Base-by-base conservation (phyloP, 2,329 filamentous ascomycete species). In the Sarocladium kiliense region DNA sequence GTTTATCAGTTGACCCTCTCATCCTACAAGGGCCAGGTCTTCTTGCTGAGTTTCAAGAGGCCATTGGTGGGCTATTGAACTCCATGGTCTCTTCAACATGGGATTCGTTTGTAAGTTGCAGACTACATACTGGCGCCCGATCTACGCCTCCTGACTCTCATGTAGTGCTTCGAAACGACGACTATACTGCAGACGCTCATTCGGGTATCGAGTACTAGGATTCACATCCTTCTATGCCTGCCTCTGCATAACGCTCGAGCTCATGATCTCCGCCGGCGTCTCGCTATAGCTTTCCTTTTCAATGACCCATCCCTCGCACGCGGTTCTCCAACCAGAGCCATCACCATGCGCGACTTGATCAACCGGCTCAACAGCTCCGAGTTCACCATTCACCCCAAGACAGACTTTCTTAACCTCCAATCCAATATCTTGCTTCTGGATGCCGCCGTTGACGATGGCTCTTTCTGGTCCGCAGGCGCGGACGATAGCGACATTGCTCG, bases 341-440 rank as follows among this genome's bases (percentile, higher is more conserved):
- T 81, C 36, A 71, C 68, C 36, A 62, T 83, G 18, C 64, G 66
- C n/a, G 64, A 66, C 34, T 64, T 83, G 30, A 74, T 75, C 54
- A 59, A 72, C n/a, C 74, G 75, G 12, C 71, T 86, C 10, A 63
- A 69, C 12, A 63, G 68, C 4, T 68, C 74, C 1, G 73, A 78
- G 23, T 87, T 87, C 62, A 65, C 68, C 21, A 72, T 86, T 60
- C 75, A 68, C 3, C 72, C 73, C 16, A 62, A 75, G 27, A 88
- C 86, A 0, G 74, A 96, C 68, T 96, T 89, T 68, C 74, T 76
- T 16, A 77, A 85, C 55, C 78, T 97, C 1, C 76, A 78, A 32
- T 84, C 88, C 2, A 76, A 84, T 16, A 75, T 89, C 3, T 71
- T 78, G 2, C 79, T 95, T 19, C 79, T 97, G 4, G 87, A 94